phyloP scores from a whole-genome alignment of 2,329 filamentous ascomycete genomes.

The Pseudogymnoascus sp. region DNA sequence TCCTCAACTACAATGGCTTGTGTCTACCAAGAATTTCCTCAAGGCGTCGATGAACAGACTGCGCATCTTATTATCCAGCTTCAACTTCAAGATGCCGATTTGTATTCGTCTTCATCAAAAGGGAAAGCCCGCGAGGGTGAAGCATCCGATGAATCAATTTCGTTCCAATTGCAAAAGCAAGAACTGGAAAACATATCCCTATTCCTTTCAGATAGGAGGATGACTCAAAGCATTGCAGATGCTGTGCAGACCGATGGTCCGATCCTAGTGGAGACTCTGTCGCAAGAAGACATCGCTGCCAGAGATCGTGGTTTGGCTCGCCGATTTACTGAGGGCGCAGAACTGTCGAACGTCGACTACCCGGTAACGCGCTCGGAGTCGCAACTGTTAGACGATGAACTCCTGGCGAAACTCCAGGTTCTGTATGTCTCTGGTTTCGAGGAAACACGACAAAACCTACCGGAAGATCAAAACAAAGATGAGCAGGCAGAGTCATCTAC shows the following conservation, averaged over 20 bases:
- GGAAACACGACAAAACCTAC: neutral
- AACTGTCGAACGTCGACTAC: neutral
- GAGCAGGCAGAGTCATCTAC: slow-evolving; percentile 13
- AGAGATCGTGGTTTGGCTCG: slow-evolving; percentile 9
- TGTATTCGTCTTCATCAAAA: neutral
- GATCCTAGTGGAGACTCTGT: neutral
- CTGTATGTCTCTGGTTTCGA: neutral
- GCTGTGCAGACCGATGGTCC: slow-evolving; percentile 9
- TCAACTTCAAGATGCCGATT: slow-evolving; percentile 9
- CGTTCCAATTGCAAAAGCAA: slow-evolving; percentile 7
- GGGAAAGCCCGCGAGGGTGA: slow-evolving; percentile 9
- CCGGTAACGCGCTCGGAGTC: neutral
- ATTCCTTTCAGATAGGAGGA: slow-evolving; percentile 3
- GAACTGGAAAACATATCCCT: slow-evolving; percentile 1
- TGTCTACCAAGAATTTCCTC: neutral
- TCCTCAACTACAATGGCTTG: slow-evolving; percentile 6
- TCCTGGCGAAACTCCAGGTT: neutral
- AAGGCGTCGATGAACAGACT: slow-evolving; percentile 8
- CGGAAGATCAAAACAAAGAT: neutral
- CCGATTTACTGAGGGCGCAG: neutral
- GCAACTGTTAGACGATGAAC: neutral
- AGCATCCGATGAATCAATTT: slow-evolving; percentile 1
- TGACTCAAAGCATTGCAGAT: slow-evolving; percentile 11
- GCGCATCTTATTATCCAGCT: slow-evolving; percentile 5
- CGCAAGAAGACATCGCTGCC: slow-evolving; percentile 9